Evolutionary conservation across 371 early-diverging fungal species (phyloP).

Genomic region (Apophysomyces trapeziformis): DNA sequence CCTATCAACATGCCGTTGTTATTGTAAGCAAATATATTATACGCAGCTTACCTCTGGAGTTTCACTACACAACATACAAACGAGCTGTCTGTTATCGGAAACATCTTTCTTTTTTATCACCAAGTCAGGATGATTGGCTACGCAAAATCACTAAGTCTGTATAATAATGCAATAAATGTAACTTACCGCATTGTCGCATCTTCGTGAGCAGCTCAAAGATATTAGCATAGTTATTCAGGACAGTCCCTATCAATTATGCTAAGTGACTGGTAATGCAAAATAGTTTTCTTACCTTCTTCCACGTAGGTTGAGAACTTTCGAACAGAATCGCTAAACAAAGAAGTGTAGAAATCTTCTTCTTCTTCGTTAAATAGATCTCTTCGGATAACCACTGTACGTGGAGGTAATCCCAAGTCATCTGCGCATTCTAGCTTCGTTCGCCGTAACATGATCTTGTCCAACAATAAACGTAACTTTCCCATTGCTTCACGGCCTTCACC

Average conservation of each 20-base stretch:
- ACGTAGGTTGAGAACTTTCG: slow-evolving; percentile 89
- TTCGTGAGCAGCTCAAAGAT: slow-evolving; percentile 83
- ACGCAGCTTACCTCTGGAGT: slow-evolving; percentile 41
- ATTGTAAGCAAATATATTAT: background rate
- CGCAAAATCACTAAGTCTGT: background rate
- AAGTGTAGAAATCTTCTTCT: slow-evolving; percentile 93
- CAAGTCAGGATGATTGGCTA: slow-evolving; percentile 91
- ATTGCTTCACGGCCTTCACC: slow-evolving; percentile 77
- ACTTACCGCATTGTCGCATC: slow-evolving; percentile 62
- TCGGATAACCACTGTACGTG: slow-evolving; percentile 79
- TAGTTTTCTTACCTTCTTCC: slow-evolving; percentile 52
- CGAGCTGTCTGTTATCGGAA: slow-evolving; percentile 55
- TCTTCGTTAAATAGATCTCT: slow-evolving; percentile 89
- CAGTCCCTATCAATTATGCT: slow-evolving; percentile 54
- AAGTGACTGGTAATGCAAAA: background rate
- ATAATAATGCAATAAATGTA: slow-evolving; percentile 16
- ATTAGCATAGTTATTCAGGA: slow-evolving; percentile 94
- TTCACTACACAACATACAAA: slow-evolving; percentile 94
- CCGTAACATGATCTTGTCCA: slow-evolving; percentile 93
- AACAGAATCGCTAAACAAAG: slow-evolving; percentile 79
- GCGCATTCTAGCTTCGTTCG: slow-evolving; percentile 92
- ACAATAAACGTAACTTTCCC: slow-evolving; percentile 73
- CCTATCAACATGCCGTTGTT: slow-evolving; percentile 34
- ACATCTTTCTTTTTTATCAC: slow-evolving; percentile 58
- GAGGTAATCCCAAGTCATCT: slow-evolving; percentile 93